Conservation (phyloP, 176 grass and related monocot species). For the Carex pumila region DNA sequence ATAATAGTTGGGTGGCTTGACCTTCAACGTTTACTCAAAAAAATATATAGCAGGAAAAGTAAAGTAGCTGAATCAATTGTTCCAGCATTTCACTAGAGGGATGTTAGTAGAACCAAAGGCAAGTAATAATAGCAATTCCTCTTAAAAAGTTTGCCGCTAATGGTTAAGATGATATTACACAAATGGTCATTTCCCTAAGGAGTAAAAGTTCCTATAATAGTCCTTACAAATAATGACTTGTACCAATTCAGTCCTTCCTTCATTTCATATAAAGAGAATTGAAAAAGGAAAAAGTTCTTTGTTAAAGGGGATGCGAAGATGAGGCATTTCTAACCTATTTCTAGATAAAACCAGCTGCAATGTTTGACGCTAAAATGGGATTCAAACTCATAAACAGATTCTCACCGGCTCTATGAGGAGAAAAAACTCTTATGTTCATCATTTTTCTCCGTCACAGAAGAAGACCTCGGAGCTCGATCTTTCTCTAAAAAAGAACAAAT, state of each 20-base stretch:
- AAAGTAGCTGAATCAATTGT: conserved; percentile 7
- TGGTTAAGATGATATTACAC: not conserved
- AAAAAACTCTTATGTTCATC: conserved; percentile 15
- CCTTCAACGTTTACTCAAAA: too few species aligned
- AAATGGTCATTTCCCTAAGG: not conserved
- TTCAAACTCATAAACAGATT: not conserved
- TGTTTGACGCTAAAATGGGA: not conserved
- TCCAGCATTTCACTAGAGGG: not conserved
- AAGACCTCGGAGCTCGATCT: conserved; percentile 28
- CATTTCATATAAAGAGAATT: too few species aligned
- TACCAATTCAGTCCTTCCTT: not conserved
- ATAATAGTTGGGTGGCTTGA: too few species aligned
- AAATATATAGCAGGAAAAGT: conserved; percentile 1
- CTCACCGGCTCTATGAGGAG: conserved; percentile 58
- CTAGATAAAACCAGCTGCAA: conserved; percentile 26
- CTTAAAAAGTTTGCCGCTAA: not conserved
- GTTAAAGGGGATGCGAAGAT: not conserved
- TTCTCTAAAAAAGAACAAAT: conserved; percentile 26
- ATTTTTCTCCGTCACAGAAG: not conserved
- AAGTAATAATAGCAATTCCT: not conserved
- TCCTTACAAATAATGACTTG: not conserved
- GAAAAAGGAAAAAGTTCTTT: not conserved
- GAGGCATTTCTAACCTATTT: conserved; percentile 37
- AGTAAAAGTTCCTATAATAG: not conserved
- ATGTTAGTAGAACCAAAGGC: not conserved